Evolutionary conservation across 1,284 basidiomycete genomes (phyloP), one percentile per base, ranked within the genome.

Genomic region (Chalciporus sp.): DNA sequence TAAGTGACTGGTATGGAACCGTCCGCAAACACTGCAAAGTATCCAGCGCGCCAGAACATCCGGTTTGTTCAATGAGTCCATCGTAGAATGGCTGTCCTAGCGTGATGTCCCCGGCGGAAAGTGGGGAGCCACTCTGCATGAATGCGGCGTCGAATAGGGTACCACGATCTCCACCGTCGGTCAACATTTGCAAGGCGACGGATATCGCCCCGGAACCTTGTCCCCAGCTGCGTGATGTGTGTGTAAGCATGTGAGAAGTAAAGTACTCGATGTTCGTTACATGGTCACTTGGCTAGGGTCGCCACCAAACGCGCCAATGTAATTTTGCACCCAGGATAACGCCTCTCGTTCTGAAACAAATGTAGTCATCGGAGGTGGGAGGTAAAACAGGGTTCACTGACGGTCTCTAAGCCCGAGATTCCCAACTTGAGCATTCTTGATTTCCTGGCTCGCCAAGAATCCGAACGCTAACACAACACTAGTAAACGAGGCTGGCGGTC

Each of bases 321-420:
- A 74, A 31, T 72, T 56, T 39, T 80, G 75, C 0, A 83, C 68
- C 81, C 80, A 82, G 49, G 69, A 53, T 7, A 84, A 62, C 0
- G 77, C 80, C 2, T 72, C 53, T n/a, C 67, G 64, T 58, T 76
- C 74, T 76, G 49, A 23, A 23, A 23, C 23, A 29, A 14, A n/a
- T 23, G 1, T 23, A 28, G 40, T 19, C 8, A 35, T 39, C 23
- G 23, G 23, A 23, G 6, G 6, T 23, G 23, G 37, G 5, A 7
- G 9, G 14, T 7, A 26, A 19, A 16, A 51, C 27, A 1, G 31
- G 7, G 7, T 17, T 7, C 8, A 17, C 6, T 7, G 57, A 82
- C 81, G 80, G 58, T 83, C 80, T 49, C 74, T 74, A 3, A 84
- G 65, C 4, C 84, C 84, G 1, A 82, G 63, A 60, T 85, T 85